Evolutionary conservation across 2,329 filamentous ascomycete genomes (phyloP).

Genomic region (Penicillium polonicum): DNA sequence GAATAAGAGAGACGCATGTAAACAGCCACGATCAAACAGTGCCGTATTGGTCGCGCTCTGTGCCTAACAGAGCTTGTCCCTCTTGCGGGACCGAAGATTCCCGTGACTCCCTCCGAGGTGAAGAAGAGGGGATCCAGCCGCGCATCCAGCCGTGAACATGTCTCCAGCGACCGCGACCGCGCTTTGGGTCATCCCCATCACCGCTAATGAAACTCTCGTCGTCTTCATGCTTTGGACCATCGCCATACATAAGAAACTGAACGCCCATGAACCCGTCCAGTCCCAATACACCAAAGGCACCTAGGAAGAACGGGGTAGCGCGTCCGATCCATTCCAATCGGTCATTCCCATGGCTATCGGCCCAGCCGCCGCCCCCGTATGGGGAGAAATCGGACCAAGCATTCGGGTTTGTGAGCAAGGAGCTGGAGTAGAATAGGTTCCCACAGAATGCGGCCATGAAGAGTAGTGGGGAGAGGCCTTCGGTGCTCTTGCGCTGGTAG

Average conservation of each 20-base stretch:
- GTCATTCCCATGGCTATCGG: conserved; percentile 54
- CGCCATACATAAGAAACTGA: conserved; percentile 62
- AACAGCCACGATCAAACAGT: conserved; percentile 27
- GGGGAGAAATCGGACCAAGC: conserved; percentile 59
- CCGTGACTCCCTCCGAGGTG: conserved; percentile 31
- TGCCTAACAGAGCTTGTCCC: conserved; percentile 31
- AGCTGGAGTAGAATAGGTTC: conserved; percentile 65
- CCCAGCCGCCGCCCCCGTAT: conserved; percentile 61
- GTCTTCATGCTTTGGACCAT: conserved; percentile 34
- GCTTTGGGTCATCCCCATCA: conserved; percentile 44
- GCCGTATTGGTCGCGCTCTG: conserved; percentile 34
- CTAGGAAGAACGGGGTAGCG: conserved; percentile 64
- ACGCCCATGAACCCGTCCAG: conserved; percentile 63
- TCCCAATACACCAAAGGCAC: conserved; percentile 62
- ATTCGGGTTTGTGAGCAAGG: conserved; percentile 62
- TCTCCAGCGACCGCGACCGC: conserved; percentile 52
- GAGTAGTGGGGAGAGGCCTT: conserved; percentile 61
- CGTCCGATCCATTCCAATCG: conserved; percentile 57
- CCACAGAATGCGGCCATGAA: conserved; percentile 67
- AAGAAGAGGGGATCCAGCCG: conserved; percentile 60
- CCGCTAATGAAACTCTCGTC: conserved; percentile 8
- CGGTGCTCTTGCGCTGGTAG: conserved; percentile 60
- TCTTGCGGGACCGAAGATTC: conserved; percentile 22
- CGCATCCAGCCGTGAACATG: conserved; percentile 64
- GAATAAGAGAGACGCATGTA: background rate